Base-by-base conservation (phyloP, 1,139 yeast genomes). In the Debaryomyces subglobosus region DNA sequence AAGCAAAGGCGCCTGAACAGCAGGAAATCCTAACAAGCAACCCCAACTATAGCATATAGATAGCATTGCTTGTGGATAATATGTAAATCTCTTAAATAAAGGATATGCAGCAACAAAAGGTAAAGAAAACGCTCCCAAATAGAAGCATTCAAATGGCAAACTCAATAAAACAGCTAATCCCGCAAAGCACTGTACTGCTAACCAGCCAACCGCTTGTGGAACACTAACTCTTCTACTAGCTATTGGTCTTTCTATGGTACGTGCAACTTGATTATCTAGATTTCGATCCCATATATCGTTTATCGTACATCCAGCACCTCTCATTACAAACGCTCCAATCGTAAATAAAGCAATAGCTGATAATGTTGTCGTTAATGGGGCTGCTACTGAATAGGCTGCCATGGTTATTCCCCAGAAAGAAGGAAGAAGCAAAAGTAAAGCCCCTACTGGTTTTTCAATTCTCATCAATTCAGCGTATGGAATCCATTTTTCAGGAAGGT, bases 281-380 rank as follows among this genome's bases (percentile, higher is more conserved):
- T 92, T 77, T 49, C 92, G 74, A 63, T 95, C 99, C 63, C 86
- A 73, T 46, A 92, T 74, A 65, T 95, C 99, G 62, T 95, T 95
- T 49, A 95, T 86, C 1, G 96, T 92, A 64, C 99, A 95, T 0
- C 99, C 99, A 1, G 97, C 98, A 35, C 98, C 97, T 67, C 99
- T 81, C 97, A 95, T 94, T 13, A 92, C 77, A 36, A 92, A 62
- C 0, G 98, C 82, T 10, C 99, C 99, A 3, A 85, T 72, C 1
- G 94, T 84, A 61, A 92, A 94, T 24, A 92, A 71, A 0, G 77
- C 74, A 35, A 86, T 63, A 57, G 85, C 87, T 55, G 78, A 76
- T 0, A 78, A 51, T 0, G 92, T 83, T 1, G 85, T 78, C 0
- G 81, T 58, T 3, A 89, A 47, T 0, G 97, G 85, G 0, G 96